A percentile compares a stretch with the other conserved stretches of the same genome.
Evolutionary conservation across 768 basidiomycete species (phyloP).

Genomic region (Fomitopsis serialis): DNA sequence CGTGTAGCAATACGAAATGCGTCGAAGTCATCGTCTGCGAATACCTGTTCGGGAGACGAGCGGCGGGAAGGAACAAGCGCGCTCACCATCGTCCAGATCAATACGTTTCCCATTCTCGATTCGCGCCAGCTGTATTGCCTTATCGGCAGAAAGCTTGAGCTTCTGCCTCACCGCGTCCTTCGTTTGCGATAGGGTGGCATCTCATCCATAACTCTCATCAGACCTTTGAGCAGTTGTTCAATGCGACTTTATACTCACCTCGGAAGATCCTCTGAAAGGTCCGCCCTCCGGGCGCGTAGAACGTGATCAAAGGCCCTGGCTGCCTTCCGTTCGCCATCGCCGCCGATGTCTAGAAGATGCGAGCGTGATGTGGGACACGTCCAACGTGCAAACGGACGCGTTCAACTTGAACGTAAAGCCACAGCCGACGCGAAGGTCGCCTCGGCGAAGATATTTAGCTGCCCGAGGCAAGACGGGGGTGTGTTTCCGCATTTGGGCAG

Average conservation of each 20-base stretch:
- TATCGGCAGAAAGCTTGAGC: constrained; percentile 40
- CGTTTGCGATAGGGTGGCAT: constrained; percentile 54
- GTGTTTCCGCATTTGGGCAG: not conserved
- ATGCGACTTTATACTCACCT: constrained; percentile 22
- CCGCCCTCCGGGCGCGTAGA: constrained; percentile 27
- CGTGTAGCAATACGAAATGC: constrained; percentile 51
- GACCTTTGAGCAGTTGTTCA: not conserved
- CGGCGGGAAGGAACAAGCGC: not conserved
- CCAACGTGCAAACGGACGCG: not conserved
- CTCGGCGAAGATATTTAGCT: not conserved
- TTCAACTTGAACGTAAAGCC: not conserved
- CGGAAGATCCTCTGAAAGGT: constrained; percentile 39
- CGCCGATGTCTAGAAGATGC: not conserved
- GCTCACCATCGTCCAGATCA: constrained; percentile 74
- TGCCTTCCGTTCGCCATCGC: not conserved
- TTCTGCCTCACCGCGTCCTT: constrained; percentile 57
- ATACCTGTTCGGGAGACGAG: constrained; percentile 2
- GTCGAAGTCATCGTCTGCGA: constrained; percentile 72
- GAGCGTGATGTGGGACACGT: no score
- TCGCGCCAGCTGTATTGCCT: constrained; percentile 39
- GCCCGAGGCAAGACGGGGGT: not conserved
- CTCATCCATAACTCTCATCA: constrained; percentile 28
- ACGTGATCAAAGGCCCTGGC: constrained; percentile 28
- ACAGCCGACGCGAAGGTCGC: not conserved
- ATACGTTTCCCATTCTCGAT: constrained; percentile 47